phyloP scores from a whole-genome alignment of 352 stramenopile species.

The Blastocystis sp. region DNA sequence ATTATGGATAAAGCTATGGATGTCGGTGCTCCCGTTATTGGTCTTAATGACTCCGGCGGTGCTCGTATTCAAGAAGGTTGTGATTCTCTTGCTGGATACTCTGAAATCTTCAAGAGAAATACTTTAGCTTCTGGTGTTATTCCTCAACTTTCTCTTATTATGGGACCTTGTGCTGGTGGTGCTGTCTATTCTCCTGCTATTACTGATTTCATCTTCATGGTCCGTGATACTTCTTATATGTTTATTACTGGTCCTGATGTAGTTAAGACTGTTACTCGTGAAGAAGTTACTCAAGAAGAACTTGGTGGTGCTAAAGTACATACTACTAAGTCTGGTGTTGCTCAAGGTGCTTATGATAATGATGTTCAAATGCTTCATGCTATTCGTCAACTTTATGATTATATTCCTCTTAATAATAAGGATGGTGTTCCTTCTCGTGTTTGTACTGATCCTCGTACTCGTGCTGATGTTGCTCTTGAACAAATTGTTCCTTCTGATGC shows the following conservation, averaged over 20 bases:
- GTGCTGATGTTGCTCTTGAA: constrained; percentile 60
- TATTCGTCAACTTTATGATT: constrained; percentile 77
- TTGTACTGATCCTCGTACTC: constrained; percentile 60
- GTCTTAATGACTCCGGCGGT: constrained; percentile 86
- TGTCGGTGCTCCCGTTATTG: constrained; percentile 81
- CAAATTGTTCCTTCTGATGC: constrained; percentile 81
- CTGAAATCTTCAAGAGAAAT: constrained; percentile 93
- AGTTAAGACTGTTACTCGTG: constrained; percentile 88
- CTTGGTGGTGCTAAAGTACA: constrained; percentile 77
- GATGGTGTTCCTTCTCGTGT: constrained; percentile 51
- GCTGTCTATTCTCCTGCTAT: constrained; percentile 74
- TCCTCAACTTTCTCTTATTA: constrained; percentile 85
- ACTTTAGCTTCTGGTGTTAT: constrained; percentile 74
- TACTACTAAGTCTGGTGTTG: constrained; percentile 76
- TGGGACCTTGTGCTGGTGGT: constrained; percentile 80
- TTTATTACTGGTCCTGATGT: constrained; percentile 93
- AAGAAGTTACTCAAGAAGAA: constrained; percentile 71
- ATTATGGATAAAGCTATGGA: constrained; percentile 90
- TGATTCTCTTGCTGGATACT: constrained; percentile 81
- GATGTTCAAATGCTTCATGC: constrained; percentile 75
- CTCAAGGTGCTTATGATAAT: constrained; percentile 79
- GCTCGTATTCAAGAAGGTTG: constrained; percentile 92
- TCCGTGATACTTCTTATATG: constrained; percentile 86
- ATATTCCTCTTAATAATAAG: constrained; percentile 75
- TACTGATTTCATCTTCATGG: constrained; percentile 98